These are phyloP conservation scores for Hamigera avellanea DNA, from an alignment of 495 filamentous ascomycete genomes.

Conservation along the genomic window DNA sequence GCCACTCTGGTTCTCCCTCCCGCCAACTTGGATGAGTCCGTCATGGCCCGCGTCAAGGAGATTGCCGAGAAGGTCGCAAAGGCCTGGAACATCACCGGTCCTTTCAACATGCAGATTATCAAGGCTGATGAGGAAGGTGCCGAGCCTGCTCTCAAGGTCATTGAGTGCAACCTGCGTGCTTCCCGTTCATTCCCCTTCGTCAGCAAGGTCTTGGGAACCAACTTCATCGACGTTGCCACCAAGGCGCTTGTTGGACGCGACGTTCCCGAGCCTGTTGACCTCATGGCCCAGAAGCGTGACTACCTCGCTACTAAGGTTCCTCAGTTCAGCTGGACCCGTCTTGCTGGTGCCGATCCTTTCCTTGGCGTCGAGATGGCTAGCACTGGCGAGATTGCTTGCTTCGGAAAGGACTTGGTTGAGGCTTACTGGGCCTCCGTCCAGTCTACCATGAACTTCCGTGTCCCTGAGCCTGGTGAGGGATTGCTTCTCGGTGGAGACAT, in stretches of 20 bases:
- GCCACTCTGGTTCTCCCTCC: slow-evolving; percentile 91
- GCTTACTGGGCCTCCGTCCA: slow-evolving; percentile 92
- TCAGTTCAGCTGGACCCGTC: slow-evolving; percentile 94
- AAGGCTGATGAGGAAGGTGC: slow-evolving; percentile 99
- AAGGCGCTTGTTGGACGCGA: slow-evolving; percentile 88
- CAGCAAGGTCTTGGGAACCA: slow-evolving; percentile 96
- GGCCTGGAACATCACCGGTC: slow-evolving; percentile 90
- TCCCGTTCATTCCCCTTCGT: slow-evolving; percentile 97
- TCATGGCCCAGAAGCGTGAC: slow-evolving; percentile 59
- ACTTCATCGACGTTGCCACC: slow-evolving; percentile 96
- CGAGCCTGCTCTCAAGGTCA: slow-evolving; percentile 99
- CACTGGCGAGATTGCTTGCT: slow-evolving; percentile 94
- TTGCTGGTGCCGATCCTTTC: slow-evolving; percentile 92
- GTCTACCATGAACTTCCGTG: slow-evolving; percentile 88
- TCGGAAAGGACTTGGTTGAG: slow-evolving; percentile 91
- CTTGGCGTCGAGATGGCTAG: slow-evolving; percentile 98
- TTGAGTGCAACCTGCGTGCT: slow-evolving; percentile 95
- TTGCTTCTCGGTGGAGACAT: slow-evolving; percentile 94
- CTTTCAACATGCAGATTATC: slow-evolving; percentile 98
- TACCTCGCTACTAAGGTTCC: slow-evolving; percentile 97
- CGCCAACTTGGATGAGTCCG: slow-evolving; percentile 81
- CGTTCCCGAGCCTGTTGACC: slow-evolving; percentile 67
- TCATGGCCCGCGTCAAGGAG: slow-evolving; percentile 86
- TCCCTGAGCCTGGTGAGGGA: slow-evolving; percentile 91
- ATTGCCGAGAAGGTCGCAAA: slow-evolving; percentile 91